Conservation (phyloP, 2,329 filamentous ascomycete genomes). For the Calonectria pteridis region DNA sequence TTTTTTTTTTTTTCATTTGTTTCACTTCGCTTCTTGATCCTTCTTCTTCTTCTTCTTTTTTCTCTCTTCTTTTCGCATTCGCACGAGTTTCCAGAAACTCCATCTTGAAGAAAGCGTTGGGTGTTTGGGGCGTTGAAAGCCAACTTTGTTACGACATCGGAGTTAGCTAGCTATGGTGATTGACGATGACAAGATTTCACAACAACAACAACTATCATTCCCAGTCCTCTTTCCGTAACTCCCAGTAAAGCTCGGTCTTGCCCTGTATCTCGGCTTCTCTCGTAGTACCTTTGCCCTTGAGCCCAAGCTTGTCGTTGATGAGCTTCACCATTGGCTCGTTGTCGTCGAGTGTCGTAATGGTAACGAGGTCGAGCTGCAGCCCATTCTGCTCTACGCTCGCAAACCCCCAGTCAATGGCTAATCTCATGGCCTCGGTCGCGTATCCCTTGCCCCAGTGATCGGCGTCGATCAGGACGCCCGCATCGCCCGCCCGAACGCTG, state of each 20-base stretch:
- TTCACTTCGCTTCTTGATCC: not conserved
- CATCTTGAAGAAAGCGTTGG: not conserved
- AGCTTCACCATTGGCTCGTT: constrained; percentile 11
- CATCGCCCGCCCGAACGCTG: constrained; percentile 9
- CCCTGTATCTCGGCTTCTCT: constrained; percentile 1
- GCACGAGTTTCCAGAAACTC: not conserved
- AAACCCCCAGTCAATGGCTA: constrained; percentile 20
- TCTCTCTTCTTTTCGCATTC: not conserved
- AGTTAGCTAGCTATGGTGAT: constrained; percentile 17
- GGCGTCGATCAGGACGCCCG: constrained; percentile 18
- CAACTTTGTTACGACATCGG: constrained; percentile 7
- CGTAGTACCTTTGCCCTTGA: not conserved
- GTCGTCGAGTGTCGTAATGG: constrained; percentile 16
- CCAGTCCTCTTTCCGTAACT: constrained; percentile 18
- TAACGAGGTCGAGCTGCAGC: constrained; percentile 15
- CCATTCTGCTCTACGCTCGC: constrained; percentile 8
- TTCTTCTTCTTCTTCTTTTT: not conserved
- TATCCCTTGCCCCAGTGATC: constrained; percentile 20
- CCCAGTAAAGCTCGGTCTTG: constrained; percentile 25
- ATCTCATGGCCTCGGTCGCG: constrained; percentile 17
- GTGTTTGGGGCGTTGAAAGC: constrained; percentile 19
- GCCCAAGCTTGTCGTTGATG: constrained; percentile 10
- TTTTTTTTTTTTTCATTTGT: not conserved
- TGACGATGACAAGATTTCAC: constrained; percentile 21
- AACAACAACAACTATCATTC: no score